Conservation (phyloP, 176 grass and related monocot species). For the Zea mays region DNA sequence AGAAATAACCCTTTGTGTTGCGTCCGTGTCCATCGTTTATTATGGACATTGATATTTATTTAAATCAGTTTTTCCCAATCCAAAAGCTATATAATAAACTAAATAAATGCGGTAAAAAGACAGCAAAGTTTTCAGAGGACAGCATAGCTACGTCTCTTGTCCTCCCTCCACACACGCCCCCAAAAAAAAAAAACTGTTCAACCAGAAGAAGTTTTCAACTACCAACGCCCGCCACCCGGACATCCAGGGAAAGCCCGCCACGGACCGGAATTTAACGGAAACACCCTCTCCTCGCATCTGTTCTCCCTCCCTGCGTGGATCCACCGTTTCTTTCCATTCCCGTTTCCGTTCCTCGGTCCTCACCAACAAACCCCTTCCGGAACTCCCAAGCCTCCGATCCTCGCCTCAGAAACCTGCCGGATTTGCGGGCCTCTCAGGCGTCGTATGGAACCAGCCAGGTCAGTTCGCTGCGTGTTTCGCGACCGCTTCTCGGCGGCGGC, state of each 20-base stretch:
- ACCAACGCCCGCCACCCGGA: constrained; percentile 28
- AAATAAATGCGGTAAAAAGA: too few relatives aligned
- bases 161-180: too few relatives aligned
- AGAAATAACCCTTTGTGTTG: too few relatives aligned
- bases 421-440: constrained; percentile 4
- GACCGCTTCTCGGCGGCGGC: constrained; percentile 10
- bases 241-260: constrained; percentile 14
- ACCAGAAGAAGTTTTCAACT: constrained; percentile 42
- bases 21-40: too few relatives aligned
- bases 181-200: not conserved
- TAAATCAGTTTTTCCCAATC: too few relatives aligned
- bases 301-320: constrained; percentile 16
- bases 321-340: constrained; percentile 37
- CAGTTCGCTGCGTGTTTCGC: constrained; percentile 21
- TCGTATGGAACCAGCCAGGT: constrained; percentile 27
- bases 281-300: constrained; percentile 11
- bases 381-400: constrained; percentile 10
- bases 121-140: too few relatives aligned
- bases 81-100: too few relatives aligned
- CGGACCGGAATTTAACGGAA: constrained; percentile 37
- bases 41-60: too few relatives aligned
- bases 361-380: constrained; percentile 39
- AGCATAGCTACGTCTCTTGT: not conserved
- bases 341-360: constrained; percentile 17
- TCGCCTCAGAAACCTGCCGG: constrained; percentile 16